Base-by-base conservation (phyloP, 1,284 basidiomycete genomes). In the Mycosarcoma mackinlayi region DNA sequence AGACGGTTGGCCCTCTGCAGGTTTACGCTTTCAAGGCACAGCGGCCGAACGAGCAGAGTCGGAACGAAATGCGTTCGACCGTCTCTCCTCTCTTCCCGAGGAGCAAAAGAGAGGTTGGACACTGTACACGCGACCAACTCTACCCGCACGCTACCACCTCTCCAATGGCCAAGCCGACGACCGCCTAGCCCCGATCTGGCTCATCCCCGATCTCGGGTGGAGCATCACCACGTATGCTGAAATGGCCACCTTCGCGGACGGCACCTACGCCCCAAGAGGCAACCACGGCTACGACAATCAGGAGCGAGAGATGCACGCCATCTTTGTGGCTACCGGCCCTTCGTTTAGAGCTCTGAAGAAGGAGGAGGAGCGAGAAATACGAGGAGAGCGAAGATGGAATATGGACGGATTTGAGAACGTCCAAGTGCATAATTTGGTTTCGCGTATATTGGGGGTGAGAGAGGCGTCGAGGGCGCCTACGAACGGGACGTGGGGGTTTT, bases 241-340 rank as follows among this genome's bases (percentile, higher is more conserved):
- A 34, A 31, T 53, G 49, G 28, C 42, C 2, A 34, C 42, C 1
- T 64, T 71, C 54, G 85, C 24, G 10, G n/a, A 89, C 75, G 90
- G 91, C 1, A 85, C 78, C 19, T 85, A 89, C 64, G 84, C 85
- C 0, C 68, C 68, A 1, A 47, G 52, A 30, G 74, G 79, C 88
- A 92, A 89, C 65, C 91, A 93, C 69, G 92, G 91, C 10, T 93
- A 92, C 78, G 92, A 94, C 79, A 93, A 93, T 70, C 82, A 86
- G 14, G 87, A 89, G 35, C 78, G 85, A 9, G 86, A 90, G 4
- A 95, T 95, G 93, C 88, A 89, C 54, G 92, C 92, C 0, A 90
- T 92, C 82, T 94, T 95, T 83, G 89, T 94, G 63, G 91, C 92
- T 3, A 90, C 92, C 77, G 93, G 93, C 1, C 92, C 93, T 0